Evolutionary conservation across 2,329 filamentous ascomycete genomes (phyloP), one percentile per base, ranked within the genome.

Genomic region (Aspergillus floridensis): DNA sequence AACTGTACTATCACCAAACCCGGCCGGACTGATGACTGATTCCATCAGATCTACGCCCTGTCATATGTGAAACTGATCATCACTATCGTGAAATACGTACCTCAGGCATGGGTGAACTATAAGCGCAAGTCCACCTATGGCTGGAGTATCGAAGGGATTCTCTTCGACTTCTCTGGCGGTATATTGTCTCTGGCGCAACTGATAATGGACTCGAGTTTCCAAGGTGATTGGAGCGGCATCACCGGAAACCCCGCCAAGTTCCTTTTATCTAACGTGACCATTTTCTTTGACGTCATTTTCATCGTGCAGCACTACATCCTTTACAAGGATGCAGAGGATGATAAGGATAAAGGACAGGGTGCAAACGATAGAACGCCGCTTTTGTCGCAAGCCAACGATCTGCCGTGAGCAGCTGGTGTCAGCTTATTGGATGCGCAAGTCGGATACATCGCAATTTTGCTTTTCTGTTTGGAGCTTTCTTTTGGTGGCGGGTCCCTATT

Each of bases 161-260:
- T 96, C 50, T 82, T 97, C 10, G 95, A 98, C 72, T 83, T 96
- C 60, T 79, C 82, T 1, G 95, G 95, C 41, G 92, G 93, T 38
- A 72, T 95, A 19, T 79, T 98, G 53, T 96, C 91, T 60, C 82
- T 97, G 55, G 78, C 84, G 2, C 95, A 99, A 76, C 84, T 96
- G 63, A 78, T 88, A 22, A 87, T 98, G 62, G 95, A 98, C 78
- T 92, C 91, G 60, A 91, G 88, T 59, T 78, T 96, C 41, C 88
- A 95, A 74, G 84, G 83, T 57, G 92, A 96, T 78, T 97, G 93
- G 93, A 90, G 88, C 51, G 95, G 93, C 22, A 82, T 98, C 59
- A 92, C 88, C 0, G 93, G 93, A 1, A 98, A 98, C 74, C 91
- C 92, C 0, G 88, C 95, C 67, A 99, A 98, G 79, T 86, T 98